Evolutionary conservation across 1,284 basidiomycete species (phyloP), one percentile per base, ranked within the genome.

Genomic region (Stereum hirsutum): DNA sequence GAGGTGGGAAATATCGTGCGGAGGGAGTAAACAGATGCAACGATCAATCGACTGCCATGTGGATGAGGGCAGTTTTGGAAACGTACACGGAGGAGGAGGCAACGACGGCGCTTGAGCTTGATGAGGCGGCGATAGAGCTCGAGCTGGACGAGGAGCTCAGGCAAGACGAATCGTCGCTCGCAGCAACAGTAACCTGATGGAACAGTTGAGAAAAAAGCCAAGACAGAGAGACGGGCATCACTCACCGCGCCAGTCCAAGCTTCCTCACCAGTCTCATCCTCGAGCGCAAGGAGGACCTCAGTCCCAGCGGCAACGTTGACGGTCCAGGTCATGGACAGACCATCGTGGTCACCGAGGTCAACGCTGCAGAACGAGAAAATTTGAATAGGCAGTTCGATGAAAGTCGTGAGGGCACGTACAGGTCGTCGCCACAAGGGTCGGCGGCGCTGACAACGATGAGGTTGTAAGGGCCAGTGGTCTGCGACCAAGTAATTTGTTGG

Each of bases 201-300:
- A n/a, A n/a, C n/a, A n/a, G n/a, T n/a, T 30, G 28, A n/a, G n/a
- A 30, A n/a, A 10, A n/a, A 35, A 35, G 14, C 33, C 4, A 4
- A 35, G 8, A 10, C 15, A 17, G 10, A 35, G 15, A 35, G 21
- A 12, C 28, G 15, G 28, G 12, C 12, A 11, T 31, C 6, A 58
- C 76, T 54, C 47, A 86, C 84, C 10, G 51, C 51, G 41, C 64
- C 66, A 51, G 72, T 76, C 83, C 82, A 89, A 4, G 72, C 81
- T 54, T 86, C 81, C 1, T 76, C 54, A 33, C 65, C 72, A 28
- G 53, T 44, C 5, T 61, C 53, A 54, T 86, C 81, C 46, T 72
- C 57, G 15, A 86, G 51, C n/a, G 72, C 78, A 39, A 85, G 50
- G 53, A 69, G 59, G 41, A 81, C 64, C 30, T 64, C 48, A 20